Evolutionary conservation across 2,329 filamentous ascomycete genomes (phyloP), one percentile per base, ranked within the genome.

Genomic region (Sporothrix sp.): DNA sequence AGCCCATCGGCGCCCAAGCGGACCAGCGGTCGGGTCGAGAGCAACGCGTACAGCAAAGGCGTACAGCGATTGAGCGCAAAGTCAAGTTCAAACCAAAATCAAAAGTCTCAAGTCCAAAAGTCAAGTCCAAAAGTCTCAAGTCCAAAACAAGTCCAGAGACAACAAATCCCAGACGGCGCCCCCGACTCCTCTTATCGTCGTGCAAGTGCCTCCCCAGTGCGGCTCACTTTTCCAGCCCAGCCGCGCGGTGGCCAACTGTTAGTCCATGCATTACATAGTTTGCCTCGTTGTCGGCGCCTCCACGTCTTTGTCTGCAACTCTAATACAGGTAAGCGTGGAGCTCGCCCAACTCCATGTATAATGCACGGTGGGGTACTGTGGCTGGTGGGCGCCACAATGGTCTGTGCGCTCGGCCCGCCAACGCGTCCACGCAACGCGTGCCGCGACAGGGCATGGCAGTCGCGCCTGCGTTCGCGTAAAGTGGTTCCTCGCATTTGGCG

Each of bases 401-500:
- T 30, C 30, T 36, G 47, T 50, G 48, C 30, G 14, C 35, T 14
- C 11, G 10, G 43, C 30, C 5, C 35, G 14, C 25, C 6, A 43
- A 51, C 43, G 37, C 45, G 50, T 47, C 11, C n/a, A 14, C 43
- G 14, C 30, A 40, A 23, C 38, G 40, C 51, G 51, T 38, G 16
- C 32, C 42, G 16, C 30, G 42, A 37, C 13, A 10, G 27, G 18
- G 40, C 10, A 9, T 9, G 14, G 21, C 23, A 37, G 13, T 38
- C 40, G 46, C 35, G 39, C 23, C 32, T 14, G 28, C 30, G n/a
- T 30, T 36, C 52, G 52, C 52, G 52, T 53, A 53, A 53, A 53
- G 52, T 53, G 52, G 52, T 50, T 46, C 52, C 28, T 46, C 38
- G 18, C 25, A 49, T 38, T 50, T 53, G 48, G 40, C 48, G 42